Evolutionary conservation across 1,139 yeast genomes (phyloP).

Genomic region (Saccharomyces hybrid): DNA sequence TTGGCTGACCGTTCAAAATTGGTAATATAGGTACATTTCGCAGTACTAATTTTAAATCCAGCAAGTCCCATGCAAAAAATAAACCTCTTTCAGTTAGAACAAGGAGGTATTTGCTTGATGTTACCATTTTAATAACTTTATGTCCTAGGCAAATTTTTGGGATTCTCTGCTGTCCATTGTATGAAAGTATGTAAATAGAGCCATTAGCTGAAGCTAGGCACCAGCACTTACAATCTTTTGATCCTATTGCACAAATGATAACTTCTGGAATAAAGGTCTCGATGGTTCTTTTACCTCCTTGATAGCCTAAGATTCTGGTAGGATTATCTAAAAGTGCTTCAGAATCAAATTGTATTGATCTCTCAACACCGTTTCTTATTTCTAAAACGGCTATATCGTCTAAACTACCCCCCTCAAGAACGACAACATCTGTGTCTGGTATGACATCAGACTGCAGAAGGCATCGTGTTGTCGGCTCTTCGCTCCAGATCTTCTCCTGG

Average conservation of each 20-base stretch:
- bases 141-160: slow-evolving; percentile 30
- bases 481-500: slow-evolving; percentile 25
- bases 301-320: slow-evolving; percentile 39
- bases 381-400: slow-evolving; percentile 34
- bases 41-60: slow-evolving; percentile 12
- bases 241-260: slow-evolving; percentile 35
- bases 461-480: slow-evolving; percentile 26
- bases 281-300: slow-evolving; percentile 38
- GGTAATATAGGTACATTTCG: slow-evolving; percentile 27
- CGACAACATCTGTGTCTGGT: slow-evolving; percentile 30
- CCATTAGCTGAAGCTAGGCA: slow-evolving; percentile 29
- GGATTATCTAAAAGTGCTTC: slow-evolving; percentile 39
- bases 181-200: slow-evolving; percentile 20
- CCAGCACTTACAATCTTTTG: slow-evolving; percentile 24
- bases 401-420: slow-evolving; percentile 24
- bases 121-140: slow-evolving; percentile 23
- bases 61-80: slow-evolving; percentile 28
- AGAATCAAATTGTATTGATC: slow-evolving; percentile 29
- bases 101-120: slow-evolving; percentile 17
- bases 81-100: slow-evolving; percentile 29
- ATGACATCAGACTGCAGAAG: slow-evolving; percentile 22
- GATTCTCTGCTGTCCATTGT: slow-evolving; percentile 21
- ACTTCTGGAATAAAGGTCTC: slow-evolving; percentile 45
- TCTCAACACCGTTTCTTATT: slow-evolving; percentile 39
- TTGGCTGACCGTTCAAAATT: slow-evolving; percentile 21